phyloP scores from a whole-genome alignment of 2,329 filamentous ascomycete species.

The Fusarium marasasianum region DNA sequence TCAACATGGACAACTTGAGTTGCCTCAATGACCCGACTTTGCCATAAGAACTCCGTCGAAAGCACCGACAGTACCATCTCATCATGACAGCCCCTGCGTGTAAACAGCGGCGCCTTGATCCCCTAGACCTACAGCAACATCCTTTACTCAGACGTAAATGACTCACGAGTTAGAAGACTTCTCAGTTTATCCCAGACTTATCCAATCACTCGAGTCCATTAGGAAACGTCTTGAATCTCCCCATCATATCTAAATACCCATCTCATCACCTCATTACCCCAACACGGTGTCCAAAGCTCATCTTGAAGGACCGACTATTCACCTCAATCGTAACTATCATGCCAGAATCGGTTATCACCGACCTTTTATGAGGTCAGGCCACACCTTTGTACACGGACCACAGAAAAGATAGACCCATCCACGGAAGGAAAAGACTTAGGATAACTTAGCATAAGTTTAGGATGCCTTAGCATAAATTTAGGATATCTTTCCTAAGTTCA shows the following conservation, averaged over 20 bases:
- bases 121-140: background rate
- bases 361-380: slow-evolving; percentile 1
- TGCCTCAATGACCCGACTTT: background rate
- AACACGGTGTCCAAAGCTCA: background rate
- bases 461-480: background rate
- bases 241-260: too few relatives aligned
- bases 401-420: background rate
- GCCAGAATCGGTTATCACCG: background rate
- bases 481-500: background rate
- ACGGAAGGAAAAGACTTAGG: background rate
- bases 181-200: background rate
- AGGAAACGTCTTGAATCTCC: background rate
- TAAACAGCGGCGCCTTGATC: background rate
- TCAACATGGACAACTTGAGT: background rate
- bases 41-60: background rate
- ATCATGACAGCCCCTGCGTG: background rate
- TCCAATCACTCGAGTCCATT: too few relatives aligned
- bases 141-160: accelerated
- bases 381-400: slow-evolving; percentile 2
- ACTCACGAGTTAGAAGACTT: too few relatives aligned
- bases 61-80: background rate
- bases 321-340: background rate
- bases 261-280: background rate
- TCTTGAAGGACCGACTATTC: background rate
- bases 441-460: background rate